Percentiles rank a stretch among this genome's conserved stretches.
Conservation (phyloP, 257 asterid species). For the Nemophila menziesii region DNA sequence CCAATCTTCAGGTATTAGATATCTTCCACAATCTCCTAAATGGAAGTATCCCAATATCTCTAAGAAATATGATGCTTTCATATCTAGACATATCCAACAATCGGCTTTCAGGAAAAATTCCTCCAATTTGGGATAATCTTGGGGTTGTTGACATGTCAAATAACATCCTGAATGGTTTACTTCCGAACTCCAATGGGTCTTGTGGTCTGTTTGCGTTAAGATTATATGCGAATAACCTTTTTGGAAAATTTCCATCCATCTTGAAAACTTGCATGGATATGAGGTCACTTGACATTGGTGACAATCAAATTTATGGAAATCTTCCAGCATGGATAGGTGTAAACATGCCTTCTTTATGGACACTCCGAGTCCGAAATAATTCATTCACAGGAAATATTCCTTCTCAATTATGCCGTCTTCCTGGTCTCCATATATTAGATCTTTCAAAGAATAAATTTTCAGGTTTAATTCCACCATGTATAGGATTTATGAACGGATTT, state of each 20-base stretch:
- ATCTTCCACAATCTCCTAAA: slow-evolving; percentile 14
- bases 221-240: no score
- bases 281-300: slow-evolving; percentile 21
- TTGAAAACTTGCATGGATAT: slow-evolving; percentile 17
- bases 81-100: slow-evolving; percentile 18
- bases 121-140: no score
- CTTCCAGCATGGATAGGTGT: slow-evolving; percentile 28
- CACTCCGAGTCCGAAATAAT: no score
- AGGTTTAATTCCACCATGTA: slow-evolving; percentile 18
- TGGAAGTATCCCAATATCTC: slow-evolving; percentile 22
- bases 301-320: no score
- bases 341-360: slow-evolving; percentile 9
- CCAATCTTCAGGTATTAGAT: slow-evolving; percentile 11
- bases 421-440: no score
- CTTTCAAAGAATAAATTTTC: slow-evolving; percentile 16
- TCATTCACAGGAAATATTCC: no score
- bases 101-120: no score
- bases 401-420: no score
- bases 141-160: slow-evolving; percentile 21
- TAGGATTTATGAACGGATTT: no score
- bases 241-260: no score
- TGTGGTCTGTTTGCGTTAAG: no score
- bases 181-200: no score
- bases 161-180: slow-evolving; percentile 16
- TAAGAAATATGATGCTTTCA: slow-evolving; percentile 11